Base-by-base conservation (phyloP, 768 basidiomycete species). In the Brasilioporus rufonigricans region DNA sequence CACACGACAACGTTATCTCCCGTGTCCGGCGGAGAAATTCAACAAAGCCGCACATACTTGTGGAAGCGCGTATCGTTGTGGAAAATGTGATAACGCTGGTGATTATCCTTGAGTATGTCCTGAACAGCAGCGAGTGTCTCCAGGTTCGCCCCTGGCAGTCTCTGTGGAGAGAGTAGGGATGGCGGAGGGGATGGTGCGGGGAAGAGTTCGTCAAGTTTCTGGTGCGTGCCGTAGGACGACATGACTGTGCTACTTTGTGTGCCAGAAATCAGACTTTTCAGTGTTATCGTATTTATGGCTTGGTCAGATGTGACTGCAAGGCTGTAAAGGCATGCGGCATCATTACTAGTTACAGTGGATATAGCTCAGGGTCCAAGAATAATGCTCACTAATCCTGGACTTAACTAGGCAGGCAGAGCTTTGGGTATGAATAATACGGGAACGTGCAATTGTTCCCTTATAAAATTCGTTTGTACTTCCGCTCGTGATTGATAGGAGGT, bases 71-170 rank as follows among this genome's bases (percentile, higher is more conserved):
- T 54, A 19, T 78, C 61, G 49, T 82, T 77, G 62, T 77, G 75
- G 65, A 78, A 85, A 12, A 77, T 71, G 50, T 85, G 81, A 63
- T 73, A 71, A 44, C 68, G 74, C 27, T 67, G 64, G 45, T 82
- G 77, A 51, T 81, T 80, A 5, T 82, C 79, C 54, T 76, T 77
- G 45, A 84, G 67, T 10, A 74, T 53, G 6, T 66, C 67, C 54
- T 31, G 58, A 36, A 48, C 72, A 21, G 63, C 55, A n/a, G 45
- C 44, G 19, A 70, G 59, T 1, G 70, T 59, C 29, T 64, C 60
- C 1, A 41, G 6, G 11, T 50, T 64, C 21, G 65, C 50, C 5
- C 75, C 70, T 0, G 70, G 64, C 0, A 65, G 27, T 26, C 70
- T 64, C 31, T 70, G 66, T 1, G 68, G 70, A 7, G 53, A 61